Conservation (phyloP, 2,329 filamentous ascomycete species). For the Curvularia sp. region DNA sequence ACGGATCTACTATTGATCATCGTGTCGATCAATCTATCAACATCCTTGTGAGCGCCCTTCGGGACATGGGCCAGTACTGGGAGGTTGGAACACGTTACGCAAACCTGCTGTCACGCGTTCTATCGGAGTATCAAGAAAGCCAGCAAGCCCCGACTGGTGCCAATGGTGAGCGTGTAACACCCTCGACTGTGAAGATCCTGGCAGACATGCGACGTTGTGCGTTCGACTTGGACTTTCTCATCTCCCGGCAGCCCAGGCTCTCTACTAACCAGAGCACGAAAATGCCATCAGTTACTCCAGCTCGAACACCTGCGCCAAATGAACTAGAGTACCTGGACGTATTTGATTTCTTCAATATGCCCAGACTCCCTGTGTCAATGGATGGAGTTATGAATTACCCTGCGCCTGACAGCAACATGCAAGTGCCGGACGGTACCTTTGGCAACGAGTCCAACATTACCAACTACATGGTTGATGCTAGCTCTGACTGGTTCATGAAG, state of each 20-base stretch:
- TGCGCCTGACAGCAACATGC: slow-evolving; percentile 38
- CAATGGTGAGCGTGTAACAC: slow-evolving; percentile 76
- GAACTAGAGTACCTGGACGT: slow-evolving; percentile 91
- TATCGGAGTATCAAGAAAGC: slow-evolving; percentile 84
- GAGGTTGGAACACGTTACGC: slow-evolving; percentile 85
- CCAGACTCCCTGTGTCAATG: slow-evolving; percentile 65
- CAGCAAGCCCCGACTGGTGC: slow-evolving; percentile 64
- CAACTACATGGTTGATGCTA: slow-evolving; percentile 77
- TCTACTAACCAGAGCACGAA: slow-evolving; percentile 44
- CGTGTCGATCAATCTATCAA: slow-evolving; percentile 80
- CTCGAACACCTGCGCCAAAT: slow-evolving; percentile 75
- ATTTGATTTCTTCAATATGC: slow-evolving; percentile 94
- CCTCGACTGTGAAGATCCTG: slow-evolving; percentile 83
- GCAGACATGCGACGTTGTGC: slow-evolving; percentile 91
- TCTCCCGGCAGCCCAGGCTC: slow-evolving; percentile 74
- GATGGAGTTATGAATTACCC: slow-evolving; percentile 41
- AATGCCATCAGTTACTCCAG: slow-evolving; percentile 57
- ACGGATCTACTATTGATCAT: slow-evolving; percentile 87
- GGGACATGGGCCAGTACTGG: slow-evolving; percentile 83
- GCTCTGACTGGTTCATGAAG: slow-evolving; percentile 72
- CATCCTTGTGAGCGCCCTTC: slow-evolving; percentile 81
- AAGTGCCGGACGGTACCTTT: slow-evolving; percentile 34
- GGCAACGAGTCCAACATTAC: slow-evolving; percentile 77
- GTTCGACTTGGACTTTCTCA: slow-evolving; percentile 88
- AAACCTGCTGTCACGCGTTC: slow-evolving; percentile 77